Evolutionary conservation across 306 rosid genomes (phyloP).

Genomic region (Psophocarpus tetragonolobus): DNA sequence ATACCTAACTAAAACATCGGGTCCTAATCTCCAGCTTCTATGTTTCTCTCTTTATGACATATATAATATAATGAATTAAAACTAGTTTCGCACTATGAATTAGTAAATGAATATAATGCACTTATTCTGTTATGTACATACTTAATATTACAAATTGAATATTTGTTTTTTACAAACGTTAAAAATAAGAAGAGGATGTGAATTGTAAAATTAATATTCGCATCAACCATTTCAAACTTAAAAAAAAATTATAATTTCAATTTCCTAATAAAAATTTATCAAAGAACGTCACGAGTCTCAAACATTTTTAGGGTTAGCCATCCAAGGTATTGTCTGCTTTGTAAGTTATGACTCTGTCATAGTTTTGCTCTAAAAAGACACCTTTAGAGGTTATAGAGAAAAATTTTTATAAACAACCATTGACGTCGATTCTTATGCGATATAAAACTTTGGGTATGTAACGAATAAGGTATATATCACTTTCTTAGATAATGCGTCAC

Average conservation of each 20-base stretch:
- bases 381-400: too few species aligned
- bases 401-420: too few species aligned
- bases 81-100: background rate
- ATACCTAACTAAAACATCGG: background rate
- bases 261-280: background rate
- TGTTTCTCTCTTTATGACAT: background rate
- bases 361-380: too few species aligned
- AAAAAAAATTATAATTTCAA: too few species aligned
- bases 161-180: background rate
- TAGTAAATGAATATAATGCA: background rate
- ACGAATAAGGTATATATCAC: too few species aligned
- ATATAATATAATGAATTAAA: background rate
- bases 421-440: too few species aligned
- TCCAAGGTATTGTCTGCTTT: too few species aligned
- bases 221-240: too few species aligned
- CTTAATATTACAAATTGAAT: background rate
- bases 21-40: background rate
- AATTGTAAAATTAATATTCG: background rate
- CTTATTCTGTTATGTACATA: background rate
- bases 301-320: too few species aligned
- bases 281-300: background rate
- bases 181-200: background rate
- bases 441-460: too few species aligned
- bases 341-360: too few species aligned
- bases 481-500: constrained; percentile 24